phyloP scores from a whole-genome alignment of 768 basidiomycete genomes.

The Suillus ampliporus region DNA sequence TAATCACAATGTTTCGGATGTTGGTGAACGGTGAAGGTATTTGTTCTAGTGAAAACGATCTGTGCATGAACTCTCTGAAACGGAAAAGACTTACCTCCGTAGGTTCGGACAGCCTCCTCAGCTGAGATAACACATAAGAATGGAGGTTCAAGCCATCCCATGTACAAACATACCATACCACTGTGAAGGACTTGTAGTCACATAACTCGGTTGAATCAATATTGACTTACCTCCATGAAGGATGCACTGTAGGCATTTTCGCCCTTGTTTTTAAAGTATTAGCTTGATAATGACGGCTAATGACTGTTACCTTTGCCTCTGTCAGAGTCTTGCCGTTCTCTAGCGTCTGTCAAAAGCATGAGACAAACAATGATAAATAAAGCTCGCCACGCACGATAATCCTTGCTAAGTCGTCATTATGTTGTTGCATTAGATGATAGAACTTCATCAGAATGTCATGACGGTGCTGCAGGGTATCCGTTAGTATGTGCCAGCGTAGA shows the following conservation, averaged over 20 bases:
- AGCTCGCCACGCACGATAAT: slow-evolving; percentile 67
- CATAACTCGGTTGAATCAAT: slow-evolving; percentile 10
- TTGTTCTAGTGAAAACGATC: slow-evolving; percentile 55
- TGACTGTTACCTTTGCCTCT: slow-evolving; percentile 70
- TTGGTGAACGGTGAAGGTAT: slow-evolving; percentile 77
- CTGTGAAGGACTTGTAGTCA: slow-evolving; percentile 42
- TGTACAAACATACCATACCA: slow-evolving; percentile 71
- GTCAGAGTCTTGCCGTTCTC: slow-evolving; percentile 94
- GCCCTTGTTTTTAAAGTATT: slow-evolving; percentile 47
- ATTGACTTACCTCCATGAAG: slow-evolving; percentile 70
- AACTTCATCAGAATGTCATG: slow-evolving; percentile 87
- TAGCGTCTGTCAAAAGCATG: slow-evolving; percentile 56
- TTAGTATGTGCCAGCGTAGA: neutral
- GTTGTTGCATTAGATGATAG: slow-evolving; percentile 76
- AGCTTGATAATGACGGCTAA: neutral
- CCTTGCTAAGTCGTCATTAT: slow-evolving; percentile 85
- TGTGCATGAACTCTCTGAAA: neutral
- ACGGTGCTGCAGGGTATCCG: slow-evolving; percentile 54
- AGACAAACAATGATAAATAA: slow-evolving; percentile 12
- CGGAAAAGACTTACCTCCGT: slow-evolving; percentile 66
- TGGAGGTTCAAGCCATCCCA: neutral
- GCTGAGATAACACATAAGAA: slow-evolving; percentile 50
- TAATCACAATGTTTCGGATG: slow-evolving; percentile 86
- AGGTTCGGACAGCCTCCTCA: slow-evolving; percentile 89
- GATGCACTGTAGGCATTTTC: slow-evolving; percentile 88